Percentiles rank a stretch among this genome's conserved stretches.
Conservation (phyloP, 305 asterid genomes). For the Fraxinus velutina region DNA sequence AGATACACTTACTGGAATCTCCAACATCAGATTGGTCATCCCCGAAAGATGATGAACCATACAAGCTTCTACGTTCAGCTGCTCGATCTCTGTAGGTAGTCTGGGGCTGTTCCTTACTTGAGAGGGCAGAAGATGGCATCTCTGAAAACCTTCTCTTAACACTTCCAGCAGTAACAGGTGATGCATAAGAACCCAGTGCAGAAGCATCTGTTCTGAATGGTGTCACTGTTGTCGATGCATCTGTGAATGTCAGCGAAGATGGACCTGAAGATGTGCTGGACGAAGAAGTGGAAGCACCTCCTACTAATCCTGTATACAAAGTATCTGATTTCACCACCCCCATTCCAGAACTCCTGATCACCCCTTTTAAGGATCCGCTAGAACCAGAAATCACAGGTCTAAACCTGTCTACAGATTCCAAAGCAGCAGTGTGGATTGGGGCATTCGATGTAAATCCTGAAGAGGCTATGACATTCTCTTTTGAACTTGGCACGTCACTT, state of each 20-base stretch:
- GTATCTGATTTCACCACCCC: slow-evolving; percentile 86
- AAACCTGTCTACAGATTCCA: slow-evolving; percentile 61
- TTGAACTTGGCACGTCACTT: slow-evolving; percentile 38
- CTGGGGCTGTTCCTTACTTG: slow-evolving; percentile 65
- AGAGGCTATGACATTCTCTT: slow-evolving; percentile 38
- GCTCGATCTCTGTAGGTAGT: slow-evolving; percentile 88
- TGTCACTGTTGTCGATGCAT: slow-evolving; percentile 42
- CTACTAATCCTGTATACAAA: slow-evolving; percentile 53
- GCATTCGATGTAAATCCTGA: slow-evolving; percentile 40
- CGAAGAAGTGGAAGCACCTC: slow-evolving; percentile 39
- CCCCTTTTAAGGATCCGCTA: slow-evolving; percentile 76
- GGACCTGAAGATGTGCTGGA: slow-evolving; percentile 34
- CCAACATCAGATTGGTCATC: slow-evolving; percentile 60
- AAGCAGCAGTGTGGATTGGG: slow-evolving; percentile 36
- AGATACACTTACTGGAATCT: slow-evolving; percentile 77
- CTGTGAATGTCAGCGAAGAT: slow-evolving; percentile 37
- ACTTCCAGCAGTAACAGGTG: slow-evolving; percentile 55
- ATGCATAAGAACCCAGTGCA: slow-evolving; percentile 70
- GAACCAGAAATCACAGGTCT: slow-evolving; percentile 49
- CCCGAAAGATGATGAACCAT: slow-evolving; percentile 77
- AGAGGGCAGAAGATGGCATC: slow-evolving; percentile 56
- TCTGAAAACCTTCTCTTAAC: slow-evolving; percentile 94
- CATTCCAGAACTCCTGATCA: slow-evolving; percentile 80
- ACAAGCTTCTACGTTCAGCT: slow-evolving; percentile 92
- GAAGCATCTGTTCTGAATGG: slow-evolving; percentile 87